Evolutionary conservation across 805 yeast genomes (phyloP).

Genomic region (Wickerhamiella brachini): DNA sequence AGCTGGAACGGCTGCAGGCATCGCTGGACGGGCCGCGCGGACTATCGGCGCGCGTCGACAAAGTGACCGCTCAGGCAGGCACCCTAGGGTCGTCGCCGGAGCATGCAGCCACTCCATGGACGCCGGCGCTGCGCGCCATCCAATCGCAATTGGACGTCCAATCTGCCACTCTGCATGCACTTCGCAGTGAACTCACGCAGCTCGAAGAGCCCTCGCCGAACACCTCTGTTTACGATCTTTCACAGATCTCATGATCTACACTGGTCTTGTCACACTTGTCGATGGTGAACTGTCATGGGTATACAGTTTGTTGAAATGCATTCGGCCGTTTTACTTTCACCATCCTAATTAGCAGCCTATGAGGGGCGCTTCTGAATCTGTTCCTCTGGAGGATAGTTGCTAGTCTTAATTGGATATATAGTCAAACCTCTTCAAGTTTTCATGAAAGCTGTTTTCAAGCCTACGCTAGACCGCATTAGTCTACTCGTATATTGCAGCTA

Average conservation of each 20-base stretch:
- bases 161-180: background rate
- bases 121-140: background rate
- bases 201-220: background rate
- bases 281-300: too few species aligned
- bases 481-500: too few species aligned
- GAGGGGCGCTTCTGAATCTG: too few species aligned
- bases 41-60: background rate
- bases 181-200: background rate
- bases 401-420: too few species aligned
- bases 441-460: too few species aligned
- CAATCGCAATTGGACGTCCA: background rate
- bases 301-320: too few species aligned
- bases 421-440: too few species aligned
- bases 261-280: too few species aligned
- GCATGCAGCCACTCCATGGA: background rate
- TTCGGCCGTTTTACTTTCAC: too few species aligned
- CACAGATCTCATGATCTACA: background rate
- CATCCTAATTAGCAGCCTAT: too few species aligned
- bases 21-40: background rate
- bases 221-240: background rate
- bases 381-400: too few species aligned
- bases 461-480: too few species aligned
- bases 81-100: background rate
- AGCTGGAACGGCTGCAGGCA: conserved; percentile 18
- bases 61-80: background rate